Evolutionary conservation across 768 basidiomycete genomes (phyloP), one percentile per base, ranked within the genome.

Genomic region (Suillus occidentalis): DNA sequence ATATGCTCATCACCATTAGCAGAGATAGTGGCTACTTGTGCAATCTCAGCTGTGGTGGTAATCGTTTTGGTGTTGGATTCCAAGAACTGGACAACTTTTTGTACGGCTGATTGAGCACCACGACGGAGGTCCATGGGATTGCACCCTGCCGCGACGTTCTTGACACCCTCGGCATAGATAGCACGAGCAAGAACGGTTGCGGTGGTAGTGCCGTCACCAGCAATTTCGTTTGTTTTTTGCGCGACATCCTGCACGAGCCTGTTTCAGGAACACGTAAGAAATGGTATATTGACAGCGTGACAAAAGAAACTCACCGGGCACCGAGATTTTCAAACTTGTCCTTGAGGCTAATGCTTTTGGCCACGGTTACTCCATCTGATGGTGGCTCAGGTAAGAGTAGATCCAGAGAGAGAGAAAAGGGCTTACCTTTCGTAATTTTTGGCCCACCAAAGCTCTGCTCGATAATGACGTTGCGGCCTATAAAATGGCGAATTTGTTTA

Each of bases 281-380:
- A 39, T 47, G 16, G 20, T 25, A 9, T 10, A 10, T 28, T 65
- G 1, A 47, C 3, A 13, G 16, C 55, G 31, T 18, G 18, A 57
- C n/a, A 8, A n/a, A 8, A 60, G 67, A 45, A 9, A 76, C 89
- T 70, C 79, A 96, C 94, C 95, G 91, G 73, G 96, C 95, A 74
- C 96, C 95, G 64, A 99, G 91, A 84, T 98, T 98, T 84, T 98
- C 94, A 74, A 99, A 98, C 80, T 96, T 97, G 87, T 98, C 95
- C 81, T 98, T 89, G 71, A 99, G 86, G 6, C 88, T 83, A 70
- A 99, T 94, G 43, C 94, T 83, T 83, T 98, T 99, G 65, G 97
- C 97, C 45, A 99, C 97, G 34, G 95, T 97, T 22, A 97, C 97
- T 88, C 96, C 97, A 77, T 98, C 95, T 94, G 61, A 7, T 63